phyloP scores from a whole-genome alignment of 2,329 filamentous ascomycete species.

The Ceratocystis cacaofunesta region DNA sequence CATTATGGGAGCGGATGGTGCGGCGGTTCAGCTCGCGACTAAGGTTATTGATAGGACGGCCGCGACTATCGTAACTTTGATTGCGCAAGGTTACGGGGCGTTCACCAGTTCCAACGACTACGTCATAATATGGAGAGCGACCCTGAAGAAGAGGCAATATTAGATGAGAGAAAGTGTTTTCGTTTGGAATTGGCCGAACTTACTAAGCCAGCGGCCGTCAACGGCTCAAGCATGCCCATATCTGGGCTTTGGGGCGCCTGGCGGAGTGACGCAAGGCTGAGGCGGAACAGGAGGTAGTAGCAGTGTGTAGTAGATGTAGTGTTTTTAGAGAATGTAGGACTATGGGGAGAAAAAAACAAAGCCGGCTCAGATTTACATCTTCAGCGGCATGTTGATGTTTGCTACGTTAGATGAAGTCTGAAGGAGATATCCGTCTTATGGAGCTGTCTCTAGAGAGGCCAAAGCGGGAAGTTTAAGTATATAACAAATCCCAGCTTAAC shows the following conservation, averaged over 20 bases:
- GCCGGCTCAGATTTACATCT: not conserved
- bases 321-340: not conserved
- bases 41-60: constrained; percentile 39
- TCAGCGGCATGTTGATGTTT: not conserved
- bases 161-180: not conserved
- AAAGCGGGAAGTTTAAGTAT: too few species aligned
- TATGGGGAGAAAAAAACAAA: not conserved
- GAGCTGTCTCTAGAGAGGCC: too few species aligned
- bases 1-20: constrained; percentile 45
- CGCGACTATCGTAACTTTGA: constrained; percentile 40
- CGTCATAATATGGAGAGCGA: constrained; percentile 45
- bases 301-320: too few species aligned
- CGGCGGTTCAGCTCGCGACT: constrained; percentile 41
- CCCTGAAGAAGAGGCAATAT: constrained; percentile 28
- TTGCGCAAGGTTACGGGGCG: constrained; percentile 27
- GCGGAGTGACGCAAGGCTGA: not conserved
- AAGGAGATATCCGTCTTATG: too few species aligned
- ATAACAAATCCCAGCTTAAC: too few species aligned
- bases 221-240: constrained; percentile 41
- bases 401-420: not conserved
- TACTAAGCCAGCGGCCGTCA: constrained; percentile 43
- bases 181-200: constrained; percentile 18
- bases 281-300: not conserved
- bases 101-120: constrained; percentile 35
- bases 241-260: constrained; percentile 14